Conservation (phyloP, 2,329 filamentous ascomycete genomes). For the Penicillium verrucosum region DNA sequence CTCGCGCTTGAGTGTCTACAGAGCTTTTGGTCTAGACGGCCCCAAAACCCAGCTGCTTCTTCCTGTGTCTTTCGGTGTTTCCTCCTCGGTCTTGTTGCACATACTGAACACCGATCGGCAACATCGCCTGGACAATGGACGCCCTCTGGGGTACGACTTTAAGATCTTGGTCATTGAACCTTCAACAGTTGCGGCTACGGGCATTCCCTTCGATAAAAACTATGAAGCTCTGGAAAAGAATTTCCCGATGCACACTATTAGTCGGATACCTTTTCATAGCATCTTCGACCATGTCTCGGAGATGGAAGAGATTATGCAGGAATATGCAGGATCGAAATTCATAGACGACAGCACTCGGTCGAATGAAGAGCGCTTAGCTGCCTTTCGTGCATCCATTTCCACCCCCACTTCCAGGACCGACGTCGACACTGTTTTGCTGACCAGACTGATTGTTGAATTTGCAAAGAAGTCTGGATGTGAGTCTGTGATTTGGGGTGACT, state of each 20-base stretch:
- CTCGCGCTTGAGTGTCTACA: constrained; percentile 69
- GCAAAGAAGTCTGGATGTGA: constrained; percentile 62
- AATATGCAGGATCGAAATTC: constrained; percentile 30
- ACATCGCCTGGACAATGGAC: constrained; percentile 46
- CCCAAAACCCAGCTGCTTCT: constrained; percentile 61
- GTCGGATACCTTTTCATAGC: constrained; percentile 60
- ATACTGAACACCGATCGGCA: constrained; percentile 67
- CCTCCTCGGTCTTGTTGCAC: constrained; percentile 73
- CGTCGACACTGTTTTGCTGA: constrained; percentile 66
- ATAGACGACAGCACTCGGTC: constrained; percentile 29
- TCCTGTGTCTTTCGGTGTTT: constrained; percentile 78
- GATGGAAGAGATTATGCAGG: constrained; percentile 31
- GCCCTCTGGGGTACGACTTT: constrained; percentile 64
- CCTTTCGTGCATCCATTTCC: constrained; percentile 59
- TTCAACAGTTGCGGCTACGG: constrained; percentile 26
- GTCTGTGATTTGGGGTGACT: constrained; percentile 77
- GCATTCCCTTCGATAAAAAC: constrained; percentile 25
- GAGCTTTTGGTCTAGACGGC: constrained; percentile 10
- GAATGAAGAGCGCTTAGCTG: constrained; percentile 50
- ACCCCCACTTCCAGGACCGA: constrained; percentile 76
- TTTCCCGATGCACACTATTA: constrained; percentile 67
- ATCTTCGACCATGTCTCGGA: constrained; percentile 50
- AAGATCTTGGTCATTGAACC: constrained; percentile 44
- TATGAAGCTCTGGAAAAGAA: constrained; percentile 50
- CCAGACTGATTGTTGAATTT: constrained; percentile 65